Evolutionary conservation across 192 early-diverging fungal genomes (phyloP).

Genomic region (Coemansia nantahalensis): DNA sequence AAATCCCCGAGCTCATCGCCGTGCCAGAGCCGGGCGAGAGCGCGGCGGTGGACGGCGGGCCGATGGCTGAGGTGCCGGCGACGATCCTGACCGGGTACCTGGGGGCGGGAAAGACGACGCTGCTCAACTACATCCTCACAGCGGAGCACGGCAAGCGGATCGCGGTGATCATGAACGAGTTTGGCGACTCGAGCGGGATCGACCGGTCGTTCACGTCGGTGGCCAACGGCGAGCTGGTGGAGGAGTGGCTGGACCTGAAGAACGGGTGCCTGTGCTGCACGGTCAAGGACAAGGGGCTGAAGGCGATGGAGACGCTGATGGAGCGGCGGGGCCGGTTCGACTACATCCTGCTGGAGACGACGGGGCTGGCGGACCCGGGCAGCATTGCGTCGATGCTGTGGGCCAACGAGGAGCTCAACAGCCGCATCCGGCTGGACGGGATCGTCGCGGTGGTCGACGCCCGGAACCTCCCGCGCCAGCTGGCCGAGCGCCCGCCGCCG

Average conservation of each 20-base stretch:
- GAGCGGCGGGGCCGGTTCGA: slow-evolving; percentile 90
- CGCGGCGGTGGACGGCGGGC: slow-evolving; percentile 7
- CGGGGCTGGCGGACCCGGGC: slow-evolving; percentile 69
- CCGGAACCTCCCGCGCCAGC: slow-evolving; percentile 59
- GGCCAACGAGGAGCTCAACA: slow-evolving; percentile 92
- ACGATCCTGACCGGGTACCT: slow-evolving; percentile 67
- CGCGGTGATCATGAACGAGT: slow-evolving; percentile 98
- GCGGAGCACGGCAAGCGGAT: slow-evolving; percentile 91
- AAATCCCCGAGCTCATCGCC: slow-evolving; percentile 36
- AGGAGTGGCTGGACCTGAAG: slow-evolving; percentile 96
- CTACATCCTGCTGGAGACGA: slow-evolving; percentile 96
- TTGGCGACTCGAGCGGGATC: slow-evolving; percentile 94
- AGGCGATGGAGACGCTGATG: slow-evolving; percentile 93
- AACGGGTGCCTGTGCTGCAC: slow-evolving; percentile 99
- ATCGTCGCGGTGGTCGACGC: slow-evolving; percentile 87
- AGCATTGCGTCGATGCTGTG: slow-evolving; percentile 96
- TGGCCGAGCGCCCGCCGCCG: slow-evolving; percentile 37
- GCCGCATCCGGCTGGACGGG: slow-evolving; percentile 87
- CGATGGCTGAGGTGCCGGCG: slow-evolving; percentile 52
- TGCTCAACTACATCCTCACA: slow-evolving; percentile 81
- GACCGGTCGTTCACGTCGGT: slow-evolving; percentile 87
- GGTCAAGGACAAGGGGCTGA: slow-evolving; percentile 92
- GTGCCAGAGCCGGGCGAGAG: slow-evolving; percentile 9
- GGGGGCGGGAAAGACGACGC: slow-evolving; percentile 89
- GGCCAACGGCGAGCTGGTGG: slow-evolving; percentile 74